Percentiles rank a stretch among this genome's conserved stretches.
Evolutionary conservation across 805 yeast species (phyloP).

Genomic region (Yamadazyma nakazawae): DNA sequence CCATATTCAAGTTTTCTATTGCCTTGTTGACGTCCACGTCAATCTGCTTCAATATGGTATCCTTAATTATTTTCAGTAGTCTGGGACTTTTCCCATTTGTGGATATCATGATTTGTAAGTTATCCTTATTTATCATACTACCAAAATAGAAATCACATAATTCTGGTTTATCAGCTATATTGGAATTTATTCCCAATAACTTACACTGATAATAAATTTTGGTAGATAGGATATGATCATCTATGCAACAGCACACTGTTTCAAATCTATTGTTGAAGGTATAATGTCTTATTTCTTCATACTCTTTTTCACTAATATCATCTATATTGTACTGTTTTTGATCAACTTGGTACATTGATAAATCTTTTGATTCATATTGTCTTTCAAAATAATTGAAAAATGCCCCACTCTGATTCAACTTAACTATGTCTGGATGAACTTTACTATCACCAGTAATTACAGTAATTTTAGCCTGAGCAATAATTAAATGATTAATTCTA

Average conservation of each 20-base stretch:
- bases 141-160: conserved; percentile 86
- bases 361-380: conserved; percentile 45
- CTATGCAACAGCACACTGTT: conserved; percentile 70
- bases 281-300: conserved; percentile 28
- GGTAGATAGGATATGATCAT: conserved; percentile 59
- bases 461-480: conserved; percentile 68
- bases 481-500: conserved; percentile 60
- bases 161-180: conserved; percentile 83
- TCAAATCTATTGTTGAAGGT: conserved; percentile 47
- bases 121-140: conserved; percentile 67
- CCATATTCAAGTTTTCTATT: conserved; percentile 54
- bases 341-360: conserved; percentile 39
- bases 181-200: conserved; percentile 53
- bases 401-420: conserved; percentile 33
- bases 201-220: conserved; percentile 52
- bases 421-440: conserved; percentile 27
- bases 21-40: conserved; percentile 52
- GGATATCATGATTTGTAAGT: conserved; percentile 74
- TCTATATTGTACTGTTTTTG: conserved; percentile 2
- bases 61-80: conserved; percentile 51
- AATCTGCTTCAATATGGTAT: conserved; percentile 51
- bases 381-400: conserved; percentile 41
- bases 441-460: conserved; percentile 47
- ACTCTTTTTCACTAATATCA: conserved; percentile 15
- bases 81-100: conserved; percentile 84